Base-by-base conservation (phyloP, 257 asterid species). In the Linaria vulgaris region DNA sequence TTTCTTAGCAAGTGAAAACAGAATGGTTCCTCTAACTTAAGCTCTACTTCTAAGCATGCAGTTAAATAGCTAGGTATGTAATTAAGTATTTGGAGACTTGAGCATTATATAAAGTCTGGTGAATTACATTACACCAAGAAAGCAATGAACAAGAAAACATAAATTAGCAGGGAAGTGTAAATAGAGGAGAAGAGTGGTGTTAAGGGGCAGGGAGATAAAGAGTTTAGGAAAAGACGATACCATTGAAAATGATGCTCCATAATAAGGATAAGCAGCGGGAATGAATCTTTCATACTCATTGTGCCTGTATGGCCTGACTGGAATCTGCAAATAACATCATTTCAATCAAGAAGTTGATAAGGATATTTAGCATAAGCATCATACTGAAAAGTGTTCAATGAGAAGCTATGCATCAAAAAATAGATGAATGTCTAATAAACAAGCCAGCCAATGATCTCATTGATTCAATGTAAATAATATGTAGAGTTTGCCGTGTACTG, bases 281-380 rank as follows among this genome's bases (percentile, higher is more conserved):
- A 91, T 78, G 64, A 91, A 91, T 75, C 98, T 82, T 65, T 91
- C 98, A 31, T 91, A 91, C 75, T 91, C 96, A 9, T 88, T 83
- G 62, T 91, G 98, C 52, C 87, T 85, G 87, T 70, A 91, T n/a
- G 98, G 98, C 27, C 96, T 85, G 63, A 91, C 98, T 48, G 98
- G 98, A 69, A 91, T 91, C 98, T 91, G 95, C 79, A 73, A 46
- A 59, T 63, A 19, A 25, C 15, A 66, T 50, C 69, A 74, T 64
- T 46, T 10, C 44, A 54, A 44, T 34, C 11, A 59, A 59, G 17
- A 21, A 38, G 60, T 55, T 68, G 30, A 60, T 63, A 69, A 12
- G 54, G 57, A 25, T 21, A 56, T 19, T 25, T 44, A 30, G 67
- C 56, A 55, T 41, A 47, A 37, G 4, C 50, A 64, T 20, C n/a